Conservation (phyloP, 768 basidiomycete species). For the Boletus bicolor region DNA sequence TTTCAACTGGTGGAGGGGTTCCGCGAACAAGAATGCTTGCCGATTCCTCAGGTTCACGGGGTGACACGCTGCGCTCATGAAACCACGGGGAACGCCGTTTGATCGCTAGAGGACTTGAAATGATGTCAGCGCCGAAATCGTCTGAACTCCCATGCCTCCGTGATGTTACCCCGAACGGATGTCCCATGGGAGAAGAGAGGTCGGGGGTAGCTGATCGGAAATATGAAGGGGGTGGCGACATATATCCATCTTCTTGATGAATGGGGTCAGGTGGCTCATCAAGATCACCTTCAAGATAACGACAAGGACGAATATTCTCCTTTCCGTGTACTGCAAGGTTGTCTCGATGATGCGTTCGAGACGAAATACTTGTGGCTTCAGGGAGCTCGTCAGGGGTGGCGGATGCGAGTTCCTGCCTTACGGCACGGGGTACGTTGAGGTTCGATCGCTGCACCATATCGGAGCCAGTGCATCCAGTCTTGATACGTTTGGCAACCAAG, state of each 20-base stretch:
- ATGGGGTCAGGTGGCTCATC: conserved; percentile 42
- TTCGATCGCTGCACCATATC: conserved; percentile 31
- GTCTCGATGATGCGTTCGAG: conserved; percentile 38
- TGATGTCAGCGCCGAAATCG: conserved; percentile 51
- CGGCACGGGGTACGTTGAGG: conserved; percentile 12
- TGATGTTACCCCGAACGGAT: conserved; percentile 21
- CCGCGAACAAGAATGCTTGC: conserved; percentile 27
- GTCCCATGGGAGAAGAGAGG: conserved; percentile 60
- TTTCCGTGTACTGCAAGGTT: conserved; percentile 38
- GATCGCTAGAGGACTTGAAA: conserved; percentile 31
- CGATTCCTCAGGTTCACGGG: not conserved
- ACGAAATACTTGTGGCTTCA: conserved; percentile 33
- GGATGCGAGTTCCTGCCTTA: conserved; percentile 8
- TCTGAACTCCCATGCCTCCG: conserved; percentile 16
- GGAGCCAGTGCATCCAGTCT: conserved; percentile 16
- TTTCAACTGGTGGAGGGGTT: conserved; percentile 26
- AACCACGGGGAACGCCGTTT: conserved; percentile 18
- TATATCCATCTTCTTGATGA: conserved; percentile 78
- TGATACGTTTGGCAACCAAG: conserved; percentile 49
- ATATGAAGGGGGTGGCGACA: conserved; percentile 63
- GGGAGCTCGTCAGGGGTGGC: conserved; percentile 7
- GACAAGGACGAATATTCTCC: conserved; percentile 38
- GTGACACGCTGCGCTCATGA: conserved; percentile 1
- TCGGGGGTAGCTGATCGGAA: conserved; percentile 51
- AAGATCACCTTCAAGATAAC: conserved; percentile 40